Evolutionary conservation across 768 basidiomycete species (phyloP), one percentile per base, ranked within the genome.

Genomic region (Tricholoma sp.): DNA sequence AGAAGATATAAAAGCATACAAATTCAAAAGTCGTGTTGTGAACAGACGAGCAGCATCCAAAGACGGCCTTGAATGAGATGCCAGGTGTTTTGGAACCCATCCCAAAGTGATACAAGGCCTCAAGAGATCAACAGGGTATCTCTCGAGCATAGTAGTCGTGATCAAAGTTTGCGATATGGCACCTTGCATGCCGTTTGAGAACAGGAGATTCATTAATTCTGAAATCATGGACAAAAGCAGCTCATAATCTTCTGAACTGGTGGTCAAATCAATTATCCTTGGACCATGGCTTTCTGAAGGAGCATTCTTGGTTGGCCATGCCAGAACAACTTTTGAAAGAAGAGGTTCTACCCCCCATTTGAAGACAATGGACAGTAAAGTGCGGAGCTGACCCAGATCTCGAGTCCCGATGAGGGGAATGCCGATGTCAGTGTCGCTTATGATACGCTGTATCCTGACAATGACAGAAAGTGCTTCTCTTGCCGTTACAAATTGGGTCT

Each of bases 271-370:
- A 33, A 80, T 73, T 47, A 81, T 73, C 55, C 67, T 74, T 5
- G 74, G 7, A 17, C n/a, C 47, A 4, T 2, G 24, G 57, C 52
- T 13, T 37, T 58, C 17, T 60, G 34, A 29, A 39, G 52, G 52
- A 10, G 59, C 44, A 6, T 66, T 55, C 36, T 66, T 70, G 45
- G 61, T 61, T 15, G 74, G 72, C 80, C 76, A 80, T 37, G 70
- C 65, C 50, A 68, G 66, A 24, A 65, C 63, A n/a, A 84, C 68
- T 50, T 72, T 74, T 11, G 66, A 59, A 37, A 88, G 72, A 4
- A 86, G 64, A 3, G 80, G 80, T 12, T 84, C 79, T 2, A 82
- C 67, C 6, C 82, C 86, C 90, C 89, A 90, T 60, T 82, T 85
- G 65, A 92, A 88, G 28, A 80, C 66, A 57, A 92, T 78, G 12